phyloP scores from a whole-genome alignment of 495 filamentous ascomycete species.

The Penicillium ochrochloron region DNA sequence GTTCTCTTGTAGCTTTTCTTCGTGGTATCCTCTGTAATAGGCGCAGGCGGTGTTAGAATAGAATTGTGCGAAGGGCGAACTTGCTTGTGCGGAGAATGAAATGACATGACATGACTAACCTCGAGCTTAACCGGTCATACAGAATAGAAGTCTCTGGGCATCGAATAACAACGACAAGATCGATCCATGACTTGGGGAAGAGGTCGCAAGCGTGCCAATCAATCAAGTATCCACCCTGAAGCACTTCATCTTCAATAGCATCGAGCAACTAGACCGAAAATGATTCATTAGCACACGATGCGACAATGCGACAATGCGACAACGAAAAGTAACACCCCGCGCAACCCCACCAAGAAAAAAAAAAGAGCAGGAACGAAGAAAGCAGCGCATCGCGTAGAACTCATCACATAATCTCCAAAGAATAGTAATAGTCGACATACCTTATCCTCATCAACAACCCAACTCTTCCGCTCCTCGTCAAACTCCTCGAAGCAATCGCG shows the following conservation, averaged over 20 bases:
- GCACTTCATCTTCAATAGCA: slow-evolving; percentile 80
- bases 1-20: slow-evolving; percentile 93
- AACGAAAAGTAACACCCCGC: neutral
- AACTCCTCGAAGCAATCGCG: slow-evolving; percentile 80
- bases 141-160: slow-evolving; percentile 71
- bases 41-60: neutral
- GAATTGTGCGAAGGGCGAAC: neutral
- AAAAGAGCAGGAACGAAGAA: slow-evolving; percentile 16
- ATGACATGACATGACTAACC: slow-evolving; percentile 49
- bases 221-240: slow-evolving; percentile 83
- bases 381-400: neutral
- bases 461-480: slow-evolving; percentile 82
- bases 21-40: slow-evolving; percentile 68
- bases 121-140: slow-evolving; percentile 80
- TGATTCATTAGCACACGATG: neutral
- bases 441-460: slow-evolving; percentile 97
- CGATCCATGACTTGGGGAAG: slow-evolving; percentile 92
- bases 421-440: slow-evolving; percentile 46
- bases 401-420: neutral
- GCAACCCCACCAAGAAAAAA: slow-evolving; percentile 11
- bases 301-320: slow-evolving; percentile 1
- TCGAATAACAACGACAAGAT: slow-evolving; percentile 90
- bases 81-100: neutral
- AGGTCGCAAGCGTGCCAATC: slow-evolving; percentile 99
- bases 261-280: slow-evolving; percentile 70